Base-by-base conservation (phyloP, 2,329 filamentous ascomycete genomes). In the Macrophomina phaseolina region DNA sequence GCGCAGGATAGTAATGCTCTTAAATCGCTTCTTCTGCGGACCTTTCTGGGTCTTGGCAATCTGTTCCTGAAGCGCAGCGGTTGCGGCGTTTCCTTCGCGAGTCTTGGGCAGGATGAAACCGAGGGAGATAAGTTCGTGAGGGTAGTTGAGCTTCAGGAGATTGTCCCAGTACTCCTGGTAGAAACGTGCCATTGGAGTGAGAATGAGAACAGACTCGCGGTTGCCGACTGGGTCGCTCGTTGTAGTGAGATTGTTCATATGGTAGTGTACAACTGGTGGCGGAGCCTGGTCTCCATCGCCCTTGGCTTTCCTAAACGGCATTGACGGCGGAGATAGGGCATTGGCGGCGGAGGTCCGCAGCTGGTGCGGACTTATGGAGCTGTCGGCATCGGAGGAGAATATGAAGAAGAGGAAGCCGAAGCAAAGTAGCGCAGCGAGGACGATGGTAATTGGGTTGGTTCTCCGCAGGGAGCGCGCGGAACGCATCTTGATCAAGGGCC, bases 91-190 rank as follows among this genome's bases (percentile, higher is more conserved):
- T 67, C 95, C 95, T 72, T 97, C 94, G 76, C 91, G 91, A 56
- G 90, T 97, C 82, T 96, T 97, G 63, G 95, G 95, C 34, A 97
- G 89, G 76, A 99, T 98, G 82, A 98, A 99, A 46, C 93, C 95
- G 34, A 99, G 85, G 0, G 93, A 96, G 75, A 99, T 96, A 70
- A 98, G 87, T 68, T 97, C 91, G 81, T 97, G 95, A 3, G 95
- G 95, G 78, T 98, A 99, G 74, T 81, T 86, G 66, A 99, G 86
- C 76, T 88, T 88, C 71, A 94, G 78, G 34, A 99, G 84, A 74
- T 98, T 99, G 78, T 96, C 90, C 94, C 95, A 99, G 83, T 98
- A 99, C 72, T 87, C 89, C 73, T 91, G 90, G 80, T 97, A 98
- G 84, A 98, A 99, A 69, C 92, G 89, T 38, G 93, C 91, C 81